Evolutionary conservation across 441 rosid genomes (phyloP).

Genomic region (Eutrema salsugineum): DNA sequence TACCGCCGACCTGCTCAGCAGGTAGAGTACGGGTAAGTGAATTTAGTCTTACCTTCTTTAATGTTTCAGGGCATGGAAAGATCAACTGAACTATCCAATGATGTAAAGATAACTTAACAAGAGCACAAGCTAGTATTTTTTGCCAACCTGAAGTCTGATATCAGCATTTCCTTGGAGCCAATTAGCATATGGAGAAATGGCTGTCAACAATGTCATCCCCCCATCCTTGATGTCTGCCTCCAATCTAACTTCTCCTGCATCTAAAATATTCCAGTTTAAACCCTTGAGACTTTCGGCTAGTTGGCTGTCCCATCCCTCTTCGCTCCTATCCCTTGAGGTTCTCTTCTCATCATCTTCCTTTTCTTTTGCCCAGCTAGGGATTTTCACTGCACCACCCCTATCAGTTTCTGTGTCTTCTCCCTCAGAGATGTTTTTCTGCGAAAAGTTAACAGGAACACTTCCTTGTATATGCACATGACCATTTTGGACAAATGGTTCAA

Average conservation of each 20-base stretch:
- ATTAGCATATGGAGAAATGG: slow-evolving; percentile 87
- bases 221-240: slow-evolving; percentile 99
- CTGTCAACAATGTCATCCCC: slow-evolving; percentile 96
- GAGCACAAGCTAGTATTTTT: background rate
- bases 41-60: background rate
- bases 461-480: slow-evolving; percentile 99
- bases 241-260: slow-evolving; percentile 93
- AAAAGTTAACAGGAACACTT: slow-evolving; percentile 84
- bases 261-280: slow-evolving; percentile 85
- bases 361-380: slow-evolving; percentile 84
- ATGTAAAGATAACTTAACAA: background rate
- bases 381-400: slow-evolving; percentile 49
- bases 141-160: slow-evolving; percentile 81
- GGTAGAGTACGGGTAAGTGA: slow-evolving; percentile 24
- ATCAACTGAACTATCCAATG: slow-evolving; percentile 1
- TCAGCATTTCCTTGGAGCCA: slow-evolving; percentile 99
- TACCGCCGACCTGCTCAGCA: slow-evolving; percentile 84
- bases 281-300: slow-evolving; percentile 90
- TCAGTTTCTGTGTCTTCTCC: slow-evolving; percentile 69
- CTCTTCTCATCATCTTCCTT: slow-evolving; percentile 67
- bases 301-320: slow-evolving; percentile 92
- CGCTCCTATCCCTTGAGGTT: slow-evolving; percentile 68
- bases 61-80: background rate
- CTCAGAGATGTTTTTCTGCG: slow-evolving; percentile 54
- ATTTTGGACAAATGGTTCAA: slow-evolving; percentile 84